phyloP scores from a whole-genome alignment of 305 asterid species.

The Coffea humblotiana region DNA sequence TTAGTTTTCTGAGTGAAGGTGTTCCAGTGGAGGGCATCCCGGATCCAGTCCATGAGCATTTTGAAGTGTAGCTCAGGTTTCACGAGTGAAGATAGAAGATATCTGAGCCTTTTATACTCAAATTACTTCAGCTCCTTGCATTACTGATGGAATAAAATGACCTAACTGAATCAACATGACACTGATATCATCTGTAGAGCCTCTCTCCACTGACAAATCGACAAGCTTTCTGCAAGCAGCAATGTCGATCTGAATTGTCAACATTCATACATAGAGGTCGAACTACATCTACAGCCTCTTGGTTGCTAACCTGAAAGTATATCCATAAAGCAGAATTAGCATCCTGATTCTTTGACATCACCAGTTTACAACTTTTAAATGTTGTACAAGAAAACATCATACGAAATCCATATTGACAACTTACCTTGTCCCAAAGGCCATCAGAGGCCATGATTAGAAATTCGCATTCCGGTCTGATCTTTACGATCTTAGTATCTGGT shows the following conservation, averaged over 20 bases:
- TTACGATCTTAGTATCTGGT: constrained; percentile 49
- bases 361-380: neutral
- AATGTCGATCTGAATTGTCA: constrained; percentile 36
- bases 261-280: constrained; percentile 41
- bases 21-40: neutral
- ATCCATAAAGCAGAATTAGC: constrained; percentile 11
- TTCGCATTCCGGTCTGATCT: constrained; percentile 53
- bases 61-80: neutral
- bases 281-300: constrained; percentile 72
- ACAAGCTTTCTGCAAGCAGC: constrained; percentile 73
- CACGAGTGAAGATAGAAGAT: neutral
- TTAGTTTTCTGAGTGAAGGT: neutral
- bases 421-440: constrained; percentile 84
- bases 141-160: constrained; percentile 33
- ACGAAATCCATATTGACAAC: neutral
- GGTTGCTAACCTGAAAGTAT: constrained; percentile 63
- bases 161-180: constrained; percentile 59
- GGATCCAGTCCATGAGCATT: neutral
- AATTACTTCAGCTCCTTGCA: neutral
- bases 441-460: constrained; percentile 81
- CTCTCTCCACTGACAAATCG: constrained; percentile 62
- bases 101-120: neutral
- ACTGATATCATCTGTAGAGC: constrained; percentile 68
- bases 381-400: neutral
- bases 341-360: neutral